Evolutionary conservation across 2,329 filamentous ascomycete genomes (phyloP), one percentile per base, ranked within the genome.

Genomic region (Alternaria sp.): DNA sequence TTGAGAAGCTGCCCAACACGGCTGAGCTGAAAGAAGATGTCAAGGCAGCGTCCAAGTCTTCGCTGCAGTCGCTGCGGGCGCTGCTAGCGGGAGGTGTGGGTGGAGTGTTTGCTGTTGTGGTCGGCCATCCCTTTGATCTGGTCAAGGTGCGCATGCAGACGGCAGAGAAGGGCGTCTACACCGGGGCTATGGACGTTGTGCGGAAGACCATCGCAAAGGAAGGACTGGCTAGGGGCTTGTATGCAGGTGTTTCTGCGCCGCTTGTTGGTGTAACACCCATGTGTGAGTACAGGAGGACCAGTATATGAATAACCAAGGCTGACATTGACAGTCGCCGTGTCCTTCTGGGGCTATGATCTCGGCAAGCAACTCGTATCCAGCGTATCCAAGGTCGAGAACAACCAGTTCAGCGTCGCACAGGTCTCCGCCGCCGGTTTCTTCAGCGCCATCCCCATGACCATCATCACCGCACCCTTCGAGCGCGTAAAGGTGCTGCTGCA

Each of bases 401-500:
- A 87, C 56, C 88, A 90, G 71, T 93, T 92, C 83, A 89, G 90
- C 62, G 93, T 97, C 76, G 91, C 85, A 46, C 96, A 99, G 81
- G 90, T 96, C 82, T 96, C 93, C 32, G 88, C 93, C 36, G 96
- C 96, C 13, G 96, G 96, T 68, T 97, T 97, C 74, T 81, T 99
- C 88, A 97, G 93, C 77, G 96, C 96, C 65, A 91, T 99, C 63
- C 96, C 96, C 75, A 97, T 97, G 93, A 99, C 96, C 5, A 83
- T 93, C 81, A 97, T 99, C 84, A 98, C 96, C n/a, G 96, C 96
- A 5, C 96, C 96, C 65, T 98, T 99, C 80, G 96, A 99, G 86
- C 95, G 96, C 76, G 93, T 99, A 73, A 99, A 99, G 83, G 95
- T 99, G 59, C 93, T 99, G 67, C 90, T 99, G 1, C 96, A 99